These are phyloP conservation scores for Fusarium temperatum DNA, from an alignment of 2,329 filamentous ascomycete species.

Conservation along the genomic window DNA sequence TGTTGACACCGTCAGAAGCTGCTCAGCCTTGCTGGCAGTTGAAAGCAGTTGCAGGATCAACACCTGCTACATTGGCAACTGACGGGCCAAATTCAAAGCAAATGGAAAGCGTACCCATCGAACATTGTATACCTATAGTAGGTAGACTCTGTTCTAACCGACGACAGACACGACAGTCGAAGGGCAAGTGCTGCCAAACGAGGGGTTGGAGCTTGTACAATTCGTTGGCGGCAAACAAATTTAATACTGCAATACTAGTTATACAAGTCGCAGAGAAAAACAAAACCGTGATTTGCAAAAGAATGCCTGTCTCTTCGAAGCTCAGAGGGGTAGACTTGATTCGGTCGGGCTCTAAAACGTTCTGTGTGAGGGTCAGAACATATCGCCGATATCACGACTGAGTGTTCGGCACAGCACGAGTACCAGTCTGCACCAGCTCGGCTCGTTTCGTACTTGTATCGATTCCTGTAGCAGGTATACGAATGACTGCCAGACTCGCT, in stretches of 20 bases:
- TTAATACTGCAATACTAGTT: slow-evolving; percentile 10
- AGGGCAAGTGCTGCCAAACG: slow-evolving; percentile 17
- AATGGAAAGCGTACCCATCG: slow-evolving; percentile 54
- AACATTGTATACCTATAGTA: slow-evolving; percentile 47
- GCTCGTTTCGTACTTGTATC: slow-evolving; percentile 4
- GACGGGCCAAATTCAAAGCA: background rate
- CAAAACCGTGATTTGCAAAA: slow-evolving; percentile 11
- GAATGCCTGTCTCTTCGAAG: slow-evolving; percentile 6
- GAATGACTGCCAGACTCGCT: slow-evolving; percentile 26
- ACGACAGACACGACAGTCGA: slow-evolving; percentile 37
- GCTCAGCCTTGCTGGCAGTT: slow-evolving; percentile 3
- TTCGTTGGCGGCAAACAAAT: slow-evolving; percentile 15
- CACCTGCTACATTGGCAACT: background rate
- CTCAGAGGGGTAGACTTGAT: slow-evolving; percentile 33
- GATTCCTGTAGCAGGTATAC: slow-evolving; percentile 16
- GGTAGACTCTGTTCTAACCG: slow-evolving; percentile 23
- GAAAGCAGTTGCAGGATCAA: background rate
- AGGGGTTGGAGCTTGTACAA: slow-evolving; percentile 11
- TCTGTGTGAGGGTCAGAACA: slow-evolving; percentile 42
- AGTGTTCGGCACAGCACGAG: slow-evolving; percentile 31
- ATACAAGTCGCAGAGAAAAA: slow-evolving; percentile 22
- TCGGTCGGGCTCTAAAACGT: slow-evolving; percentile 42
- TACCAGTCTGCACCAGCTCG: slow-evolving; percentile 2
- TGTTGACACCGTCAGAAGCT: background rate
- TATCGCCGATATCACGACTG: slow-evolving; percentile 19